phyloP scores from a whole-genome alignment of 2,329 filamentous ascomycete genomes.

The Clonostachys sp. region DNA sequence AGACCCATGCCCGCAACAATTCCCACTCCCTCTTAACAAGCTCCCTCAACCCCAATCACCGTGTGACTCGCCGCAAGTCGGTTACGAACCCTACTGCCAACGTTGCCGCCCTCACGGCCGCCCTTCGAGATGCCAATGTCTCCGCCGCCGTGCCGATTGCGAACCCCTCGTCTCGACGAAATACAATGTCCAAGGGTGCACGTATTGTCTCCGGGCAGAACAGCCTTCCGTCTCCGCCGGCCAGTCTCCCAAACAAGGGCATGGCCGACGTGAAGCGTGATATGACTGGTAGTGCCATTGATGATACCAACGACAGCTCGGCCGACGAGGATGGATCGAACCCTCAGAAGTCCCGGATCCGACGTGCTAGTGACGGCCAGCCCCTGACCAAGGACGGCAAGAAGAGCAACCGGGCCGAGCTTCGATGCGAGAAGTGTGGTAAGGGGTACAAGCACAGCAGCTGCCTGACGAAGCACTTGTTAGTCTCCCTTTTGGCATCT shows the following conservation, averaged over 20 bases:
- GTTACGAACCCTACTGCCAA: constrained; percentile 73
- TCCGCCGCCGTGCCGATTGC: constrained; percentile 52
- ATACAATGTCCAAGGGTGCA: constrained; percentile 16
- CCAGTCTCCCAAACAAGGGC: constrained; percentile 60
- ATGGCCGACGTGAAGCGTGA: constrained; percentile 42
- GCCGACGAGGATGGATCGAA: constrained; percentile 47
- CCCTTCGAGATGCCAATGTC: constrained; percentile 59
- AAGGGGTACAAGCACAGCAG: constrained; percentile 99
- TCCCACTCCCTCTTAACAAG: constrained; percentile 76
- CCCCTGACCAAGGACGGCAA: constrained; percentile 78
- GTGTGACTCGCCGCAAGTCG: constrained; percentile 90
- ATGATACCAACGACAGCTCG: constrained; percentile 58
- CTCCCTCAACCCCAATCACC: constrained; percentile 75
- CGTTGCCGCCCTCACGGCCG: constrained; percentile 71
- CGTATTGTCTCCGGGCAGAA: constrained; percentile 26
- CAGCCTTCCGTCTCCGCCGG: constrained; percentile 59
- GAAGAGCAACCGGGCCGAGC: constrained; percentile 76
- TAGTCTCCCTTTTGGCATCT: constrained; percentile 60
- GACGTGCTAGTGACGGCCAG: constrained; percentile 80
- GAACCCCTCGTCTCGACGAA: constrained; percentile 52
- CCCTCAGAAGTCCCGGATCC: constrained; percentile 40
- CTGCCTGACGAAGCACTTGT: constrained; percentile 99
- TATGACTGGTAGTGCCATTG: constrained; percentile 58
- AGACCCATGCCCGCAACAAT: constrained; percentile 68
- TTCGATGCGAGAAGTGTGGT: constrained; percentile 96